Conservation (phyloP, 176 grass and related monocot species). For the Rhipidocladum racemiflorum region DNA sequence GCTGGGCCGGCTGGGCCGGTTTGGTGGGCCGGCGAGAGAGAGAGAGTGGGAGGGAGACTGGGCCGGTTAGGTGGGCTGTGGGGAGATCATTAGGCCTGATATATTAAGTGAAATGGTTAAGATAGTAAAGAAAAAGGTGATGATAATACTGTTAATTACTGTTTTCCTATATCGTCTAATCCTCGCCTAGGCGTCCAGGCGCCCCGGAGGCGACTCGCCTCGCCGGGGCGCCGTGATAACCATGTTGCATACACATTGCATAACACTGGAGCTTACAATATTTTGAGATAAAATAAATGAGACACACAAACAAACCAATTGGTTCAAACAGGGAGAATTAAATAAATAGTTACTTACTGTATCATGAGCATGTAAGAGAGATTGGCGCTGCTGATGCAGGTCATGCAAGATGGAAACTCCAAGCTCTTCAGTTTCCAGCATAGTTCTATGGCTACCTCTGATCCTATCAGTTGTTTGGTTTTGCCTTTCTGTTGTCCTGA, state of each 20-base stretch:
- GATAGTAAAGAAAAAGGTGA: no score
- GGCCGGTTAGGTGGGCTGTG: no score
- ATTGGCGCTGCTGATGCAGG: constrained; percentile 76
- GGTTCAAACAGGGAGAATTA: constrained; percentile 6
- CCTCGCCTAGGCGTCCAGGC: no score
- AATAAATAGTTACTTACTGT: constrained; percentile 50
- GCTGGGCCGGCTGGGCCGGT: no score
- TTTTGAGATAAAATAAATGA: constrained; percentile 2
- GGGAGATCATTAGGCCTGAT: no score
- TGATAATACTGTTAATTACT: no score
- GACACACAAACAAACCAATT: background rate
- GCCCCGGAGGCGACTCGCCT: no score
- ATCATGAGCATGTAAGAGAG: constrained; percentile 72
- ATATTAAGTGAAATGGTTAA: no score
- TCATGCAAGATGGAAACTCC: constrained; percentile 94
- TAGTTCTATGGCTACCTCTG: constrained; percentile 72
- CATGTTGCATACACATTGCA: background rate
- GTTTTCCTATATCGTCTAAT: no score
- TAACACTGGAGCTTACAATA: background rate
- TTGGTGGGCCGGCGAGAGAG: no score
- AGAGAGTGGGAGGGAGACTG: no score
- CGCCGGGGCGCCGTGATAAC: no score
- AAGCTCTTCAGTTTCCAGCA: constrained; percentile 93
- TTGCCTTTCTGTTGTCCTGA: constrained; percentile 65
- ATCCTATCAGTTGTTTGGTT: constrained; percentile 66